Conservation (phyloP, 768 basidiomycete species). For the Gymnopilus dilepis region DNA sequence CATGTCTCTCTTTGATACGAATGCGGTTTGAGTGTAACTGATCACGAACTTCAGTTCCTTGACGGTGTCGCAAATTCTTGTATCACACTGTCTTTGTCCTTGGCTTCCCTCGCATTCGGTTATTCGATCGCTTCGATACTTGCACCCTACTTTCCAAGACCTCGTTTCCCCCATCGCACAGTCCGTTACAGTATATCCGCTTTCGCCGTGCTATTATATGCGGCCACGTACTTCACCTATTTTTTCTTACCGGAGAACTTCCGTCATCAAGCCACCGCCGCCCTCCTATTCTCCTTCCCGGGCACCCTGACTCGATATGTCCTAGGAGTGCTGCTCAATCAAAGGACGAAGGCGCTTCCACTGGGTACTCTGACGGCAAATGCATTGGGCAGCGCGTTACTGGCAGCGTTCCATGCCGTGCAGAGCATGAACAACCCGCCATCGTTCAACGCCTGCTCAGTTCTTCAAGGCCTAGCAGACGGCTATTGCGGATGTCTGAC, state of each 20-base stretch:
- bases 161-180: constrained; percentile 39
- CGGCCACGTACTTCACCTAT: constrained; percentile 78
- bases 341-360: constrained; percentile 63
- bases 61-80: constrained; percentile 84
- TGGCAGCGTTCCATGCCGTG: constrained; percentile 74
- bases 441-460: constrained; percentile 63
- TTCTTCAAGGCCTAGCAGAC: constrained; percentile 83
- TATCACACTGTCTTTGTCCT: constrained; percentile 77
- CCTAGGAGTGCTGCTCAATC: constrained; percentile 76
- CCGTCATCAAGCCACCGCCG: constrained; percentile 83
- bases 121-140: constrained; percentile 56
- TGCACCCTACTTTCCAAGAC: constrained; percentile 43
- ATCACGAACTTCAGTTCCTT: constrained; percentile 60
- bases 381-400: constrained; percentile 78
- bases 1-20: constrained; percentile 39
- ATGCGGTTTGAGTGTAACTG: not conserved
- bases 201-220: constrained; percentile 70
- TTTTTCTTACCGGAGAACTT: constrained; percentile 70
- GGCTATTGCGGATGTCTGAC: constrained; percentile 96
- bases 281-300: constrained; percentile 88
- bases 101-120: constrained; percentile 83
- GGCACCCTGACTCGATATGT: constrained; percentile 86
- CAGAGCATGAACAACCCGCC: constrained; percentile 56
- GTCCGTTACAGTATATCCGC: constrained; percentile 57
- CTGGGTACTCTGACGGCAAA: constrained; percentile 83